A percentile compares a stretch with the other conserved stretches of the same genome.
Evolutionary conservation across 257 asterid genomes (phyloP).

Genomic region (Vinca minor): DNA sequence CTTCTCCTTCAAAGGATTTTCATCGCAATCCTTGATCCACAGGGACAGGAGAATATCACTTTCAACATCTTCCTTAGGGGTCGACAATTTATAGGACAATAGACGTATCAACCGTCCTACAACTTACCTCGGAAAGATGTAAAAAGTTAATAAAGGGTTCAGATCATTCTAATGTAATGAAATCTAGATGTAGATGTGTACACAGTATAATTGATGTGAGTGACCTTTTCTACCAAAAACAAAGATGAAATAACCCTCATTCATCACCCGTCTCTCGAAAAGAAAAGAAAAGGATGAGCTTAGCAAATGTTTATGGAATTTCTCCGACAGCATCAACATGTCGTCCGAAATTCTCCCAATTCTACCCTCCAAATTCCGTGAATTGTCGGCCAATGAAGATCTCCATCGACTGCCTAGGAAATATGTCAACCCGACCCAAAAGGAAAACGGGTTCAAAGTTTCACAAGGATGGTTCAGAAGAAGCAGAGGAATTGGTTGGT

Average conservation of each 20-base stretch:
- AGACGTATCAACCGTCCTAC: no score
- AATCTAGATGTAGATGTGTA: no score
- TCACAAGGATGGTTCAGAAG: conserved; percentile 44
- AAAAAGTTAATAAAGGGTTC: no score
- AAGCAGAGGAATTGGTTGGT: conserved; percentile 59
- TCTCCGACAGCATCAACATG: conserved; percentile 4
- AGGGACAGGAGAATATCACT: no score
- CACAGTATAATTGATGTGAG: no score
- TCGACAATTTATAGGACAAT: no score
- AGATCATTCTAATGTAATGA: no score
- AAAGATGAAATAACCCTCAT: not conserved
- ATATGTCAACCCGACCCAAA: conserved; percentile 33
- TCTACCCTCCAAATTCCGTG: not conserved
- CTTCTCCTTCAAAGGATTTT: no score
- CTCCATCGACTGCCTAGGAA: conserved; percentile 23
- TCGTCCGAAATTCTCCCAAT: conserved; percentile 3
- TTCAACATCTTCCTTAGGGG: no score
- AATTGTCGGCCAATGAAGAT: conserved; percentile 18
- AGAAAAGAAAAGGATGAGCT: conserved; percentile 4
- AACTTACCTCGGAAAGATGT: no score
- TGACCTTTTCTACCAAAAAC: no score
- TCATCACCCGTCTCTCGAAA: not conserved
- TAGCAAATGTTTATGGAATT: conserved; percentile 8
- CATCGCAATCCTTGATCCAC: no score
- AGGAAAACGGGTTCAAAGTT: conserved; percentile 26